Evolutionary conservation across 768 basidiomycete species (phyloP).

Genomic region (Ramaria rubella): DNA sequence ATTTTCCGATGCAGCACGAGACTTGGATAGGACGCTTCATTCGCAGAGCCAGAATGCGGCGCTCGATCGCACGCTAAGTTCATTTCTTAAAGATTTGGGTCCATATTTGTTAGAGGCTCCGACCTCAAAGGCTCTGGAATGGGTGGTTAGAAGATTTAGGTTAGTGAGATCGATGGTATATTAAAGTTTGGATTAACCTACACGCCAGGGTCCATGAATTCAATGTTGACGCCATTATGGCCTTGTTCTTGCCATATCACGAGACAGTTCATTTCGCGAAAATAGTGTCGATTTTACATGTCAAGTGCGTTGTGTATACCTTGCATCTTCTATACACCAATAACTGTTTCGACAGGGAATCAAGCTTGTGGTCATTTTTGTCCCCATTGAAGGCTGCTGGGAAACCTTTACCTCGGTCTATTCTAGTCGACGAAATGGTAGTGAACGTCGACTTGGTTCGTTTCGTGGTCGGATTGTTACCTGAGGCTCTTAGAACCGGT

Average conservation of each 20-base stretch:
- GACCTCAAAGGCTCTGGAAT: conserved; percentile 81
- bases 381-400: conserved; percentile 70
- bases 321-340: neutral
- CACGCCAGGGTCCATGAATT: conserved; percentile 79
- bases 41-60: conserved; percentile 52
- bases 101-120: conserved; percentile 78
- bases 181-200: conserved; percentile 1
- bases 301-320: conserved; percentile 43
- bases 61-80: conserved; percentile 54
- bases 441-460: conserved; percentile 64
- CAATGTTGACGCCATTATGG: conserved; percentile 71
- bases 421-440: conserved; percentile 73
- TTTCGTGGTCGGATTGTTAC: conserved; percentile 61
- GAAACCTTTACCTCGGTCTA: conserved; percentile 62
- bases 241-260: conserved; percentile 89
- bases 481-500: conserved; percentile 36
- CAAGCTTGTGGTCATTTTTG: conserved; percentile 62
- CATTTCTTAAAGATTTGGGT: conserved; percentile 65
- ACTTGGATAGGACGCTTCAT: conserved; percentile 72
- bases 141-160: conserved; percentile 93
- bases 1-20: conserved; percentile 75
- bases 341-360: conserved; percentile 38
- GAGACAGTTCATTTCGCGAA: conserved; percentile 92
- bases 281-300: conserved; percentile 80
- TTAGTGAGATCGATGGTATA: conserved; percentile 27